A percentile compares a stretch with the other conserved stretches of the same genome.
phyloP scores from a whole-genome alignment of 495 filamentous ascomycete genomes.

The Niebla homalea region DNA sequence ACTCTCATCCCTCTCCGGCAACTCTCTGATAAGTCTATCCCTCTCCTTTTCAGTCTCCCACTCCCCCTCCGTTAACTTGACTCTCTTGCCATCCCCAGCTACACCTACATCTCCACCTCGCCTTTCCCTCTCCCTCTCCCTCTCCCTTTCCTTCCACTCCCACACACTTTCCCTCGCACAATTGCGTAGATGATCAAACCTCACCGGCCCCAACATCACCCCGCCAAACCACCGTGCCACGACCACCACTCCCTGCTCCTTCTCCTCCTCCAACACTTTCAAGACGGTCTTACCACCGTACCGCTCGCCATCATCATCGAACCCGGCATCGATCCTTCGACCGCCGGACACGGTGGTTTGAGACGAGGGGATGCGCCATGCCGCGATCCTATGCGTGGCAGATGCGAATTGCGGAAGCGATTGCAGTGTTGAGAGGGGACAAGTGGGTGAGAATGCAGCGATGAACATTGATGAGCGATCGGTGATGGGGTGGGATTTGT shows the following conservation, averaged over 20 bases:
- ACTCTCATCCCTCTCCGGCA: constrained; percentile 26
- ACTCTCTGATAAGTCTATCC: constrained; percentile 15
- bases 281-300: constrained; percentile 25
- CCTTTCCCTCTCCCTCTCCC: not conserved
- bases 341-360: not conserved
- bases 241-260: constrained; percentile 26
- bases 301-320: constrained; percentile 34
- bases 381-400: constrained; percentile 31
- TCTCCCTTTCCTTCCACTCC: constrained; percentile 10
- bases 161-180: constrained; percentile 24
- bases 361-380: constrained; percentile 21
- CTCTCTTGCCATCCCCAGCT: not conserved
- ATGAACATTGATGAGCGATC: constrained; percentile 30
- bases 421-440: constrained; percentile 22
- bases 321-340: constrained; percentile 18
- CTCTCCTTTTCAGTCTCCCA: constrained; percentile 15
- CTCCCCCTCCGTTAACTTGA: constrained; percentile 5
- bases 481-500: constrained; percentile 22
- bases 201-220: constrained; percentile 28
- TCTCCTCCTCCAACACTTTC: constrained; percentile 22
- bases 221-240: constrained; percentile 38
- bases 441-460: constrained; percentile 27
- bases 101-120: not conserved
- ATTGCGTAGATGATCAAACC: constrained; percentile 31
- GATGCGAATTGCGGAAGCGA: constrained; percentile 17